Base-by-base conservation (phyloP, 805 yeast species). In the Pichia pseudocactophila region DNA sequence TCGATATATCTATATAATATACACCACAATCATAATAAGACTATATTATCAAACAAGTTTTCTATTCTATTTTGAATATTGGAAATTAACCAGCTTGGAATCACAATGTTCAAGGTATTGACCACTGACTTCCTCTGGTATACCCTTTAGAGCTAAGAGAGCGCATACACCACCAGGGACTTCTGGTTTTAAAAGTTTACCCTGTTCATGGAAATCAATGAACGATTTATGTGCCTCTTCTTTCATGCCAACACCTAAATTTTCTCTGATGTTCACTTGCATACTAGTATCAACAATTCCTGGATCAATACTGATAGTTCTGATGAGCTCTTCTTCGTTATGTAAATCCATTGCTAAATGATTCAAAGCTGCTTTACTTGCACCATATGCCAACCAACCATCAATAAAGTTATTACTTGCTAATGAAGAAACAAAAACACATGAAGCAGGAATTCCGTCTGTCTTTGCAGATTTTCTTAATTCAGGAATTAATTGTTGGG, bases 341-440 rank as follows among this genome's bases (percentile, higher is more conserved):
- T 84, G 80, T 16, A 90, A 60, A 12, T 84, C 75, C 39, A 65
- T 55, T 7, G 85, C 78, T 42, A 87, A 72, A 53, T 82, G 89
- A 59, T 90, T 88, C 40, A 90, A 56, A 0, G 96, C 95, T 0
- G 97, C 96, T 61, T 90, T 90, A 12, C 96, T 79, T 7, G 89
- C 68, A 2, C 96, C 95, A 54, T 90, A 90, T 4, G 96, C 94
- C 15, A 82, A 82, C 97, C 97, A 90, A 0, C 87, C 92, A 49
- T 69, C 74, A 50, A 68, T 71, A 19, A 78, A 64, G 38, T 67
- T 71, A 2, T 71, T 70, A 15, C 94, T 73, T 1, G 97, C 97
- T 8, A 96, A 96, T 3, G 95, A 85, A 17, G 94, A 83, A 0
- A 89, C 96, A 42, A 81, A 76, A 16, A 90, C 68, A 32, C 46